phyloP scores from a whole-genome alignment of 805 yeast genomes.

The Spathaspora boniae region DNA sequence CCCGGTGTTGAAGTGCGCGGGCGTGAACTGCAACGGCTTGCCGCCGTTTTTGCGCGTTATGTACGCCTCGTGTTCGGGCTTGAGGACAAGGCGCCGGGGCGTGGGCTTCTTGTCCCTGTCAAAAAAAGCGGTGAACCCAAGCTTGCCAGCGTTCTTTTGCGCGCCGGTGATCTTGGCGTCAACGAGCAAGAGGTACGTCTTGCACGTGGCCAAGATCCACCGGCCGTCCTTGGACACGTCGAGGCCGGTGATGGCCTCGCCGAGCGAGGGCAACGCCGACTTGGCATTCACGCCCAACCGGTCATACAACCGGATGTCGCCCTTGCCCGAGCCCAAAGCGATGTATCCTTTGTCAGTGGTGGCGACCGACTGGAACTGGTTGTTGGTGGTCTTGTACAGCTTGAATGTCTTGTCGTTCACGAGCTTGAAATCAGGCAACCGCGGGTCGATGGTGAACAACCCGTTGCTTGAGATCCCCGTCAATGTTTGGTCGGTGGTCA shows the following conservation, averaged over 20 bases:
- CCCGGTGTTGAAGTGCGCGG: slow-evolving; percentile 76
- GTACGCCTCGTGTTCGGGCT: slow-evolving; percentile 68
- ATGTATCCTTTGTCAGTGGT: slow-evolving; percentile 72
- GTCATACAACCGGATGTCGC: slow-evolving; percentile 75
- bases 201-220: slow-evolving; percentile 80
- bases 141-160: slow-evolving; percentile 47
- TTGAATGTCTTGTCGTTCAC: slow-evolving; percentile 44
- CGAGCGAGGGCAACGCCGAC: slow-evolving; percentile 76
- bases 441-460: slow-evolving; percentile 77
- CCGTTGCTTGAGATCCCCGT: slow-evolving; percentile 65
- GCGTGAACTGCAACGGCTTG: slow-evolving; percentile 55
- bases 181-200: slow-evolving; percentile 63
- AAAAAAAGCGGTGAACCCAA: slow-evolving; percentile 66
- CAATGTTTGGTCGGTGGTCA: slow-evolving; percentile 70
- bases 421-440: slow-evolving; percentile 54
- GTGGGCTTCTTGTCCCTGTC: slow-evolving; percentile 62
- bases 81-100: slow-evolving; percentile 63
- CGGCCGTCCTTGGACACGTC: slow-evolving; percentile 77
- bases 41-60: slow-evolving; percentile 50
- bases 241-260: slow-evolving; percentile 65
- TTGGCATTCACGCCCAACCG: slow-evolving; percentile 72
- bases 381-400: slow-evolving; percentile 49
- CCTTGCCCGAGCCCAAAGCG: slow-evolving; percentile 73
- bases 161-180: slow-evolving; percentile 65
- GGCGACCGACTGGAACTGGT: slow-evolving; percentile 54